Evolutionary conservation across 2,329 filamentous ascomycete genomes (phyloP), one percentile per base, ranked within the genome.

Genomic region (Apiospora kogelbergensis): DNA sequence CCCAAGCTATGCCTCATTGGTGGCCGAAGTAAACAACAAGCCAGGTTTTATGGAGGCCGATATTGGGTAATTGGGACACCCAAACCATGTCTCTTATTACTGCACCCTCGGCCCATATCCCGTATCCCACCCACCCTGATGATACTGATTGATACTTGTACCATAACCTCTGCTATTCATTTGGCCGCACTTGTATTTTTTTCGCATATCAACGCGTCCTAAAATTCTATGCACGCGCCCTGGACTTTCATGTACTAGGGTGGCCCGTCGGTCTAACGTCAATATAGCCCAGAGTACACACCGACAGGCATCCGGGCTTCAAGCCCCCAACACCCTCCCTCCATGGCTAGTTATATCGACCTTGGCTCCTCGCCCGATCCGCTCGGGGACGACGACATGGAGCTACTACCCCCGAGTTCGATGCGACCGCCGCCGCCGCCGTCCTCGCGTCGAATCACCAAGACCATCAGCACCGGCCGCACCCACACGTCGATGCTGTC

Each of bases 361-460:
- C 71, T 75, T 60, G 70, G 73, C 41, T 80, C 78, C 64, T 80
- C 79, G 63, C 78, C 78, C 63, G 78, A 80, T 70, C 78, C 78
- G 65, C 74, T 80, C 67, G 75, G 72, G 48, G 74, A 76, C 44
- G 73, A 74, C 57, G 45, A 67, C 17, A 30, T 75, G 75, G 22
- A 77, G 72, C 74, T 76, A 42, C 70, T 72, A 33, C 73, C 73
- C 63, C 69, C 73, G 63, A 69, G 44, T 46, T 68, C 77, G 69
- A 69, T 74, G 71, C 65, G 46, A 45, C 40, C 46, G 6, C 30
- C 45, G 33, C 46, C 48, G 24, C 40, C 46, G 15, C 30, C 45
- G 10, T 33, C 48, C 6, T 53, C 46, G 22, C 33, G 40, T 20
- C 44, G 42, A 5, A 24, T 22, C 37, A 33, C 37, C 48, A 67